Percentiles rank a stretch among this genome's conserved stretches.
Conservation (phyloP, 352 stramenopile species). For the Globisporangium viniferum region DNA sequence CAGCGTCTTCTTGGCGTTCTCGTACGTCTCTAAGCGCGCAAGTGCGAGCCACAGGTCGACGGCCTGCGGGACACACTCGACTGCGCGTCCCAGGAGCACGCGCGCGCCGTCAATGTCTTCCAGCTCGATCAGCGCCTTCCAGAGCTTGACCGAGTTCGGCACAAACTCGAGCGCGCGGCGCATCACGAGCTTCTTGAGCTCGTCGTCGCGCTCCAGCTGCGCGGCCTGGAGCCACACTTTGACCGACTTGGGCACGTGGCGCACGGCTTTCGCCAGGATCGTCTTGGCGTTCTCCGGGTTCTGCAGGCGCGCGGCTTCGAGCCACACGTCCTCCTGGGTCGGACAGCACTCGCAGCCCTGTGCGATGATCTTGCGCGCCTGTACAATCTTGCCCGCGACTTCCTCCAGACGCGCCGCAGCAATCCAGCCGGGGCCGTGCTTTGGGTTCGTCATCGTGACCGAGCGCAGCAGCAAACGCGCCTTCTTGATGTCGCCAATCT, state of each 20-base stretch:
- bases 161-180: conserved; percentile 93
- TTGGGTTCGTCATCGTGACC: conserved; percentile 98
- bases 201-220: conserved; percentile 90
- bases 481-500: conserved; percentile 99
- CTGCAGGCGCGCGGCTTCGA: conserved; percentile 96
- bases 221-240: conserved; percentile 96
- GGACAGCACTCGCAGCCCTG: conserved; percentile 96
- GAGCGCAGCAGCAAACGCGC: conserved; percentile 94
- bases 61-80: conserved; percentile 97
- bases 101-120: conserved; percentile 96
- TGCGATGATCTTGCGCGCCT: conserved; percentile 97
- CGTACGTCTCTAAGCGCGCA: conserved; percentile 97
- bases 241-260: conserved; percentile 91
- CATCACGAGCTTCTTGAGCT: conserved; percentile 90
- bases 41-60: conserved; percentile 99
- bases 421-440: conserved; percentile 98
- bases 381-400: conserved; percentile 93
- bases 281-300: conserved; percentile 95
- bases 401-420: conserved; percentile 97
- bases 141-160: conserved; percentile 96
- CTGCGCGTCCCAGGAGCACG: conserved; percentile 94
- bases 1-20: conserved; percentile 96
- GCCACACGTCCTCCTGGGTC: conserved; percentile 97
- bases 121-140: conserved; percentile 98
- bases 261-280: conserved; percentile 92